A percentile compares a stretch with the other conserved stretches of the same genome.
These are phyloP conservation scores for Oryza meyeriana DNA, from an alignment of 176 grass and related monocot genomes.

Conservation along the genomic window DNA sequence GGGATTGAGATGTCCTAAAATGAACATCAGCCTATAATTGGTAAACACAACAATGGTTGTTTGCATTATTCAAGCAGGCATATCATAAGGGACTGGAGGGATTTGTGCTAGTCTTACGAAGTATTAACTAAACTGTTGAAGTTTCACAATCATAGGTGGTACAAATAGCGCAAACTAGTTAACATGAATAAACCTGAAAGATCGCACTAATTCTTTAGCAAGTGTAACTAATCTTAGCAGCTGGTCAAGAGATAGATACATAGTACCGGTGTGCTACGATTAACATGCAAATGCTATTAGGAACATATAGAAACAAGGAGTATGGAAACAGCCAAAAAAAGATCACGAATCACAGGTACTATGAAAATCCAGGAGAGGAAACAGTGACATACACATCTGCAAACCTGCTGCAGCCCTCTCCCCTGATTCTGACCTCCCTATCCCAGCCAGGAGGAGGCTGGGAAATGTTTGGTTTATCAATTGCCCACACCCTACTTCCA, in stretches of 20 bases:
- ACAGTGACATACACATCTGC: constrained; percentile 74
- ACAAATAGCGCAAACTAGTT: background rate
- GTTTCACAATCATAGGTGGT: background rate
- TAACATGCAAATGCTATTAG: background rate
- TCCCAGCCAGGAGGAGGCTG: constrained; percentile 78
- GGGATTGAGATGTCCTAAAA: no score
- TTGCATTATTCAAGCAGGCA: constrained; percentile 7
- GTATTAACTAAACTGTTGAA: background rate
- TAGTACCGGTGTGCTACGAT: background rate
- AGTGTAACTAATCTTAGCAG: constrained; percentile 12
- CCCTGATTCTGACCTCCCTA: constrained; percentile 77
- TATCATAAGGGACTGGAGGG: constrained; percentile 8
- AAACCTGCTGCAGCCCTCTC: constrained; percentile 64
- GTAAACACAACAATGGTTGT: background rate
- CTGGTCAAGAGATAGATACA: background rate
- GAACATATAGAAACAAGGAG: background rate
- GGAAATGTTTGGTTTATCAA: constrained; percentile 72
- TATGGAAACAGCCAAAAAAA: background rate
- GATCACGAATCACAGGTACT: background rate
- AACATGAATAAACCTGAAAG: constrained; percentile 10
- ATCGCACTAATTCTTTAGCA: background rate
- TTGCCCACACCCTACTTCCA: constrained; percentile 66
- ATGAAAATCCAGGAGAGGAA: constrained; percentile 25
- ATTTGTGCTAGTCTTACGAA: background rate
- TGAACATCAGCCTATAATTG: background rate